A percentile compares a stretch with the other conserved stretches of the same genome.
Conservation (phyloP, 495 filamentous ascomycete genomes). For the Friedmanniomyces endolithicus region DNA sequence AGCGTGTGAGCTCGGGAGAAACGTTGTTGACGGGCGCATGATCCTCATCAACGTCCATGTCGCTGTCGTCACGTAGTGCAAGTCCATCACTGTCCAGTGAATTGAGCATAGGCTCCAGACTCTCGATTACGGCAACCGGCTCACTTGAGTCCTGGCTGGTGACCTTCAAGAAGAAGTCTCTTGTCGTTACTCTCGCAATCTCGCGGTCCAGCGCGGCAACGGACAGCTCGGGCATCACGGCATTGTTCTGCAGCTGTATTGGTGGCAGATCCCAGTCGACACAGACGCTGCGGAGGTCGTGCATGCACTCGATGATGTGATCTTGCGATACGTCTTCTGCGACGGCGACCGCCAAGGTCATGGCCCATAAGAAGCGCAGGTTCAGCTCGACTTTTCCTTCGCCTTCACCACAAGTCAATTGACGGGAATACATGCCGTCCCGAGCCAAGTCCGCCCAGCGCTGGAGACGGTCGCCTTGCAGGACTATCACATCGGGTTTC, state of each 20-base stretch:
- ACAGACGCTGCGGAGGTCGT: slow-evolving; percentile 49
- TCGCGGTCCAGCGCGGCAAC: slow-evolving; percentile 69
- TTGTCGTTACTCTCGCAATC: slow-evolving; percentile 79
- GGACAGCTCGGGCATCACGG: slow-evolving; percentile 80
- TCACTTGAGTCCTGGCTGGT: slow-evolving; percentile 56
- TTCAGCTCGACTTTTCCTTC: slow-evolving; percentile 35
- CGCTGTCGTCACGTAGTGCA: not conserved
- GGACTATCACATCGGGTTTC: slow-evolving; percentile 41
- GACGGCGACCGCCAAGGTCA: slow-evolving; percentile 60
- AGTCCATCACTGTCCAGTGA: slow-evolving; percentile 18
- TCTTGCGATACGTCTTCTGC: slow-evolving; percentile 56
- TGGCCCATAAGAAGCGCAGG: slow-evolving; percentile 72
- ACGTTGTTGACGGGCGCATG: not conserved
- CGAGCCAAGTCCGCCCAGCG: slow-evolving; percentile 66
- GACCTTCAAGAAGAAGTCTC: slow-evolving; percentile 87
- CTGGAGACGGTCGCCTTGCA: slow-evolving; percentile 55
- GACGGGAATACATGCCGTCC: slow-evolving; percentile 39
- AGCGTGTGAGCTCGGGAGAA: slow-evolving; percentile 58
- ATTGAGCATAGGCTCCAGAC: slow-evolving; percentile 81
- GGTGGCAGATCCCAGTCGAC: slow-evolving; percentile 29
- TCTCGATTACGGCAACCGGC: slow-evolving; percentile 74
- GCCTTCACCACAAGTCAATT: slow-evolving; percentile 1
- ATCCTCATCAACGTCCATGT: slow-evolving; percentile 3
- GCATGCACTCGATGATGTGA: slow-evolving; percentile 67
- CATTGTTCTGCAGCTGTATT: slow-evolving; percentile 71